These are phyloP conservation scores for Melastoma candidum DNA, from an alignment of 441 rosid species.

Conservation along the genomic window DNA sequence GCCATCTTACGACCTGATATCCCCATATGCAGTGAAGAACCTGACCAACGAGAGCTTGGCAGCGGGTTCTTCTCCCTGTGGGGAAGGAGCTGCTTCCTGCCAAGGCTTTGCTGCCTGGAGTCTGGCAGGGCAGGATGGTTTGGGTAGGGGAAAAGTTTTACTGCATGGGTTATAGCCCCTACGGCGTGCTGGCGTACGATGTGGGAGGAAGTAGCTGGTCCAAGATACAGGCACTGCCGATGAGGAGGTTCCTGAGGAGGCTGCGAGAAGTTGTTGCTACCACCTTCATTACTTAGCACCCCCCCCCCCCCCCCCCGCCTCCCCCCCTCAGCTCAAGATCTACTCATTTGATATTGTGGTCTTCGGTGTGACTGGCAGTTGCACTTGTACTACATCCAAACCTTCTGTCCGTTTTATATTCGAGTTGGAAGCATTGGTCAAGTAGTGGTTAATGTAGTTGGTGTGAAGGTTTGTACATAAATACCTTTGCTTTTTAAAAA, in stretches of 20 bases:
- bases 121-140: slow-evolving; percentile 56
- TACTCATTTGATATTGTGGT: too few relatives aligned
- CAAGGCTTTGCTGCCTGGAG: slow-evolving; percentile 80
- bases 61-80: slow-evolving; percentile 82
- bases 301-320: too few relatives aligned
- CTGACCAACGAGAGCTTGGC: slow-evolving; percentile 57
- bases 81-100: slow-evolving; percentile 62
- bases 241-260: slow-evolving; percentile 79
- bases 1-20: slow-evolving; percentile 50
- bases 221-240: slow-evolving; percentile 88
- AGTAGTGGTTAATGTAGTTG: too few relatives aligned
- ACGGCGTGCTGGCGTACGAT: slow-evolving; percentile 60
- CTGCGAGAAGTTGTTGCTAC: too few relatives aligned
- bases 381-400: too few relatives aligned
- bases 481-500: too few relatives aligned
- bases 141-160: slow-evolving; percentile 52
- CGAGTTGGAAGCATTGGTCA: too few relatives aligned
- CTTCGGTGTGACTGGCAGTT: too few relatives aligned
- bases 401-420: too few relatives aligned
- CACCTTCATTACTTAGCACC: too few relatives aligned
- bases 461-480: too few relatives aligned
- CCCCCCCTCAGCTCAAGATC: too few relatives aligned
- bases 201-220: slow-evolving; percentile 48
- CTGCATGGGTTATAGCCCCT: slow-evolving; percentile 85
- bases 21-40: slow-evolving; percentile 87